Evolutionary conservation across 2,329 filamentous ascomycete genomes (phyloP).

Genomic region (Myriangium duriaei): DNA sequence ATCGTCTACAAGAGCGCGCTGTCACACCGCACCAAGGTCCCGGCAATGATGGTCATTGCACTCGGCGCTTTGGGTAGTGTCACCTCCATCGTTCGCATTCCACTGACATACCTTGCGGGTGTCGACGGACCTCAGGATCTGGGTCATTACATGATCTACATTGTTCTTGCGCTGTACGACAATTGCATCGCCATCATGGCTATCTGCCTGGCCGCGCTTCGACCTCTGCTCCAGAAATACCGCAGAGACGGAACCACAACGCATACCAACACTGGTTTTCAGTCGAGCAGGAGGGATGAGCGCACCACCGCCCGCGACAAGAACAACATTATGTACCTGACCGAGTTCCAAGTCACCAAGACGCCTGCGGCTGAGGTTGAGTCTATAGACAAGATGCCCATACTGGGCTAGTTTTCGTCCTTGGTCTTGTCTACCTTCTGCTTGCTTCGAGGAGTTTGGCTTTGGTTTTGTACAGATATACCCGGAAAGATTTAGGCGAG

Average conservation of each 20-base stretch:
- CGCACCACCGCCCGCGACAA: neutral
- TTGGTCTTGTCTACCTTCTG: conserved; percentile 38
- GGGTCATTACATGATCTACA: conserved; percentile 31
- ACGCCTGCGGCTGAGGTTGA: conserved; percentile 20
- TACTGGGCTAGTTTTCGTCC: conserved; percentile 1
- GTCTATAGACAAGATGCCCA: neutral
- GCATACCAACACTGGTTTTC: neutral
- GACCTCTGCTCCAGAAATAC: conserved; percentile 4
- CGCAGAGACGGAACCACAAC: neutral
- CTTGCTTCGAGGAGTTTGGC: no score
- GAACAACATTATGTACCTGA: neutral
- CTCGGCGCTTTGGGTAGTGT: conserved; percentile 23
- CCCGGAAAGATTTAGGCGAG: no score
- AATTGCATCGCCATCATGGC: conserved; percentile 10
- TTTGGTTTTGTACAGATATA: no score
- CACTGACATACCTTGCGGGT: conserved; percentile 39
- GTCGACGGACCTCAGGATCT: conserved; percentile 49
- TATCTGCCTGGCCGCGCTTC: conserved; percentile 3
- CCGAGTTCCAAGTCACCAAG: conserved; percentile 18
- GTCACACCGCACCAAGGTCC: conserved; percentile 28
- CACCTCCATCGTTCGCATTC: conserved; percentile 13
- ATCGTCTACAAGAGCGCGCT: conserved; percentile 30
- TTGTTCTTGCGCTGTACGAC: conserved; percentile 7
- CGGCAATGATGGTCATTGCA: conserved; percentile 25
- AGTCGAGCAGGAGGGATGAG: neutral